phyloP scores from a whole-genome alignment of 2,329 filamentous ascomycete genomes.

The Ophiocordyceps sinensis region DNA sequence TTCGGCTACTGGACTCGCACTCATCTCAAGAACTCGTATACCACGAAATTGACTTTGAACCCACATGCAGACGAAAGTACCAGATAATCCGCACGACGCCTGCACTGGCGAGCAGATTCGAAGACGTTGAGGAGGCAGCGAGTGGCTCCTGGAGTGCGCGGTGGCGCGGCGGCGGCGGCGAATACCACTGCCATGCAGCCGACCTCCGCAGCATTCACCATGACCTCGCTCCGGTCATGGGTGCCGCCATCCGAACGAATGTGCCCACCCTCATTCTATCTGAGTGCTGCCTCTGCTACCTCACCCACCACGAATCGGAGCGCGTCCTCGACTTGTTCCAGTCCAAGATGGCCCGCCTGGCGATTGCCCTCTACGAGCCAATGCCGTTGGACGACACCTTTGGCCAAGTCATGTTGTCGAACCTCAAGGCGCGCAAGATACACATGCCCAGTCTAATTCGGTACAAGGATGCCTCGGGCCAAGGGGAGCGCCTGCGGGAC shows the following conservation, averaged over 20 bases:
- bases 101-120: slow-evolving; percentile 22
- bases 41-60: slow-evolving; percentile 83
- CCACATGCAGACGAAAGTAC: slow-evolving; percentile 57
- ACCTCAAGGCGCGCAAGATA: slow-evolving; percentile 70
- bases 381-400: slow-evolving; percentile 75
- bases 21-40: slow-evolving; percentile 43
- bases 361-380: slow-evolving; percentile 76
- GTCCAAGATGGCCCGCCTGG: slow-evolving; percentile 28
- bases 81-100: slow-evolving; percentile 33
- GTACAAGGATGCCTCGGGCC: slow-evolving; percentile 54
- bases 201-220: slow-evolving; percentile 50
- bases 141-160: slow-evolving; percentile 27
- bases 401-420: slow-evolving; percentile 81
- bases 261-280: slow-evolving; percentile 77
- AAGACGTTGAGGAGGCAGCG: slow-evolving; percentile 14
- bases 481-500: slow-evolving; percentile 49
- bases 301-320: slow-evolving; percentile 50
- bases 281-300: slow-evolving; percentile 90
- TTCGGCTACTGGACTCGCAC: slow-evolving; percentile 49
- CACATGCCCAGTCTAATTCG: slow-evolving; percentile 66
- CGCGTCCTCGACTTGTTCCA: slow-evolving; percentile 53
- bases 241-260: slow-evolving; percentile 27
- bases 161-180: slow-evolving; percentile 20
- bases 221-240: slow-evolving; percentile 1
- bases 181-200: slow-evolving; percentile 46